Evolutionary conservation across 305 asterid genomes (phyloP).

Genomic region (Lippia alba): DNA sequence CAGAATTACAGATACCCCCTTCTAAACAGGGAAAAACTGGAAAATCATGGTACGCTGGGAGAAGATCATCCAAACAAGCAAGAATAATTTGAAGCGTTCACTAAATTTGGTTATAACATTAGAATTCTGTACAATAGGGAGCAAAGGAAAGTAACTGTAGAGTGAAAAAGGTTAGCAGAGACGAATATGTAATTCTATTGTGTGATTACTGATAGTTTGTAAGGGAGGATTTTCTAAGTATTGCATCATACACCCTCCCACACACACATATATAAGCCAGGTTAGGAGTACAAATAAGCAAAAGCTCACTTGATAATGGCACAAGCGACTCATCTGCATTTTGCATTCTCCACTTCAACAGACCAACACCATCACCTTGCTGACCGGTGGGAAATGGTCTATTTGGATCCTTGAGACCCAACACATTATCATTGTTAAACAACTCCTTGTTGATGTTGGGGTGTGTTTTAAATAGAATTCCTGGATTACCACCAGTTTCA

Average conservation of each 20-base stretch:
- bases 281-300: not conserved
- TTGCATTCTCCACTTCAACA: conserved; percentile 82
- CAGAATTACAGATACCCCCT: too few species aligned
- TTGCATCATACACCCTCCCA: not conserved
- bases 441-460: conserved; percentile 80
- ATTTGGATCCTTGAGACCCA: conserved; percentile 71
- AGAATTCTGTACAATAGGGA: too few species aligned
- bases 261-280: not conserved
- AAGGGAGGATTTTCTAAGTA: too few species aligned
- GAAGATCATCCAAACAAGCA: too few species aligned
- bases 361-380: conserved; percentile 74
- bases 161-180: too few species aligned
- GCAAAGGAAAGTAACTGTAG: too few species aligned
- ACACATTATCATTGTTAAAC: conserved; percentile 63
- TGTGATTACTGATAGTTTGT: too few species aligned
- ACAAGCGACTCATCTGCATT: conserved; percentile 66
- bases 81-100: too few species aligned
- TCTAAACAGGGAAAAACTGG: too few species aligned
- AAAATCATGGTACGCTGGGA: too few species aligned
- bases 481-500: conserved; percentile 69
- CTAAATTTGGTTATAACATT: too few species aligned
- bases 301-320: conserved; percentile 69
- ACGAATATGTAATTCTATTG: too few species aligned
- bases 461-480: conserved; percentile 68
- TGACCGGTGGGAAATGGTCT: conserved; percentile 72